Base-by-base conservation (phyloP, 1,284 basidiomycete genomes). In the Psilocybe mexicana region DNA sequence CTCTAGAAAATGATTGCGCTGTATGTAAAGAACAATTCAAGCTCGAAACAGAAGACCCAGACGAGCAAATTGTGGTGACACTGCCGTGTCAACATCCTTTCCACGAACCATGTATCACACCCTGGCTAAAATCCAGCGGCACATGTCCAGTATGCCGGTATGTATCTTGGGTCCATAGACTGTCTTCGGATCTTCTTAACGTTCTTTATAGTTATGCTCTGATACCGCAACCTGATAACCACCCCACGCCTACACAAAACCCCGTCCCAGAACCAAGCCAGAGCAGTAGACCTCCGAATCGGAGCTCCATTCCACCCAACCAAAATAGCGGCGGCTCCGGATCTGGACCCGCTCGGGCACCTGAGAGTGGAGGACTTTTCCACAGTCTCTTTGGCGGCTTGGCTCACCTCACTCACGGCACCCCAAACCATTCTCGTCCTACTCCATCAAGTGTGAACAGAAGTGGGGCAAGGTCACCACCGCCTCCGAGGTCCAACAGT, bases 131-230 rank as follows among this genome's bases (percentile, higher is more conserved):
- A 66, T 87, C 86, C 1, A 91, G 87, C 61, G 92, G 87, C 3
- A 94, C 92, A 40, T 94, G 92, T 74, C 92, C 92, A 36, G 90
- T 92, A 10, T 94, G 92, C 77, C 81, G 91, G 84, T 89, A 69
- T 38, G 83, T 68, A n/a, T 26, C 40, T 30, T 47, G 18, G 35
- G 14, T 43, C 23, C 42, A 33, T 23, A 42, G 28, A n/a, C 36
- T 26, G 44, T 33, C 36, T 45, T 25, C 43, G 26, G 40, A 33
- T 8, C 25, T 11, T 25, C 12, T 36, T 23, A 33, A 55, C 18
- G 18, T 18, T 24, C 55, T 44, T 59, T 33, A 44, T 60, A 84
- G 84, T 61, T 74, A 81, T 67, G 80, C 85, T 52, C 75, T 88
- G 1, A 72, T 84, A 8, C 78, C 81, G 12, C 81, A 85, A 67